Evolutionary conservation across 441 rosid species (phyloP).

Genomic region (Erodium texanum): DNA sequence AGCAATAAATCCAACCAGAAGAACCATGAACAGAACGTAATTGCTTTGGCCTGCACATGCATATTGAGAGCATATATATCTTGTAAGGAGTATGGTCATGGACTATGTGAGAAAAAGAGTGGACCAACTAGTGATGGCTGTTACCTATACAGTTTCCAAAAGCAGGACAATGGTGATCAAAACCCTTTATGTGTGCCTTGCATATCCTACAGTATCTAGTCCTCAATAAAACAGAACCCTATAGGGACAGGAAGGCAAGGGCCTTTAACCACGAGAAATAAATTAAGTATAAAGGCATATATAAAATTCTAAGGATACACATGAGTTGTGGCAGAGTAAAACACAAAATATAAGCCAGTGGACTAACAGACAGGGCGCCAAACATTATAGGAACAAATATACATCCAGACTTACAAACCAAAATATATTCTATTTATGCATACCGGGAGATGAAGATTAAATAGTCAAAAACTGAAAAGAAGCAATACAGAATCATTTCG

Average conservation of each 20-base stretch:
- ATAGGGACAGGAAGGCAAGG: conserved; percentile 7
- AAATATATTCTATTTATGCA: not conserved
- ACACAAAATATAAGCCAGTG: not conserved
- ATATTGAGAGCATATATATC: conserved; percentile 11
- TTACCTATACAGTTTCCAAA: conserved; percentile 67
- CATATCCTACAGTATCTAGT: conserved; percentile 46
- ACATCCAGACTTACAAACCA: not conserved
- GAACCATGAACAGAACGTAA: conserved; percentile 40
- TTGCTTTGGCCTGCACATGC: conserved; percentile 43
- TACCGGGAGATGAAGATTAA: not conserved
- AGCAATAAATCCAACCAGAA: conserved; percentile 43
- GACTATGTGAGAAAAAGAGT: not conserved
- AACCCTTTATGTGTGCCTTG: conserved; percentile 36
- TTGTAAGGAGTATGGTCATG: not conserved
- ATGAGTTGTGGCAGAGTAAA: not conserved
- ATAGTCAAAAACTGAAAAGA: not conserved
- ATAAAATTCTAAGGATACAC: not conserved
- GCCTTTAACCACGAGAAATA: not conserved
- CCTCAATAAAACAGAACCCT: conserved; percentile 28
- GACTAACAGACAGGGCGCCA: not conserved
- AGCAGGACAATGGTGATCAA: conserved; percentile 67
- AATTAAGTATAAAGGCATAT: not conserved
- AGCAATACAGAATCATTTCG: not conserved
- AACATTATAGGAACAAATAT: not conserved
- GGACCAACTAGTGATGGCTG: not conserved